Conservation (phyloP, 257 asterid species). For the Nyctanthes arbortristis region DNA sequence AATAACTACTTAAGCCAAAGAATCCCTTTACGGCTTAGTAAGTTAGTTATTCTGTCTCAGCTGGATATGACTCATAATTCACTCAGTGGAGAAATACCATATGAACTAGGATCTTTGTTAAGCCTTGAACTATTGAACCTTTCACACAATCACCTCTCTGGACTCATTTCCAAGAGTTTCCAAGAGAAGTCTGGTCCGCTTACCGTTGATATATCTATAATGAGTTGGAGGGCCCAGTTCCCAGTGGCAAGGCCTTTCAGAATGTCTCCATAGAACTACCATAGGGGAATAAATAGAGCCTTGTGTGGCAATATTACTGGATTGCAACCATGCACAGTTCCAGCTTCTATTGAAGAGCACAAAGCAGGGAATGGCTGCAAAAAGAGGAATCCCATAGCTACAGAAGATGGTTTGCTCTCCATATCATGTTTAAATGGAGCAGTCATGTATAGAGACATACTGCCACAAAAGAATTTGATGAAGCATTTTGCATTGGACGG, state of each 20-base stretch:
- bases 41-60: background rate
- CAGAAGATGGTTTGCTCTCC: background rate
- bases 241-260: background rate
- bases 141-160: conserved; percentile 1
- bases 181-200: background rate
- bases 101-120: background rate
- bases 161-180: background rate
- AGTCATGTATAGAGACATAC: conserved; percentile 1
- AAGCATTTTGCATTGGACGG: background rate
- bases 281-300: conserved; percentile 13
- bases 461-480: conserved; percentile 15
- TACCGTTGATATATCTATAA: conserved; percentile 9
- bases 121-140: conserved; percentile 1
- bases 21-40: background rate
- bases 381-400: background rate
- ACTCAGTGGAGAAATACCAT: background rate
- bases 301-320: conserved; percentile 16
- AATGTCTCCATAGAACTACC: background rate
- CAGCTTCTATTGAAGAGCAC: background rate
- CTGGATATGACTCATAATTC: background rate
- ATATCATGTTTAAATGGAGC: conserved; percentile 7
- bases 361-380: background rate
- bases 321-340: background rate
- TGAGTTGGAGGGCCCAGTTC: conserved; percentile 20
- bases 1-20: background rate